Evolutionary conservation across 306 rosid species (phyloP).

Genomic region (Pueraria montana): DNA sequence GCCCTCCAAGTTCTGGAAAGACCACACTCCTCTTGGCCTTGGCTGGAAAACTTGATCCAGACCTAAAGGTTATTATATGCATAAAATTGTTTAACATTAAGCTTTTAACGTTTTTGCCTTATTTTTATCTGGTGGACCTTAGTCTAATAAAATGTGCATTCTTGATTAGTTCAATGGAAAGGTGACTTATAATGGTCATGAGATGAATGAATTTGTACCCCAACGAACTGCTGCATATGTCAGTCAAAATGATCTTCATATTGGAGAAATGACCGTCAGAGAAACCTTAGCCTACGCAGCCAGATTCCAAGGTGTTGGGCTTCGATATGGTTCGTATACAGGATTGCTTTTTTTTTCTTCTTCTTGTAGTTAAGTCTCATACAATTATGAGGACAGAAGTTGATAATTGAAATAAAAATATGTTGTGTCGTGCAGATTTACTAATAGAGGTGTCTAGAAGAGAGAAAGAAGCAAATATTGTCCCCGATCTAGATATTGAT

Average conservation of each 20-base stretch:
- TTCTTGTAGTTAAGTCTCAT: too few species aligned
- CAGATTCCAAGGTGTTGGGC: slow-evolving; percentile 77
- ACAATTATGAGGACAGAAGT: too few species aligned
- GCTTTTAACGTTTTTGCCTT: too few species aligned
- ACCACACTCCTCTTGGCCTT: slow-evolving; percentile 79
- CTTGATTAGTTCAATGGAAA: slow-evolving; percentile 60
- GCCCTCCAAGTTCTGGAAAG: slow-evolving; percentile 89
- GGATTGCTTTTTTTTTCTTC: too few species aligned
- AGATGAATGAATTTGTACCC: slow-evolving; percentile 78
- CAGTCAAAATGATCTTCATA: slow-evolving; percentile 74
- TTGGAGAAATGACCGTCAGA: slow-evolving; percentile 76
- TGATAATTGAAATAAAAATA: neutral
- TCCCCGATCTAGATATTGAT: slow-evolving; percentile 73
- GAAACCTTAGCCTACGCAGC: slow-evolving; percentile 83
- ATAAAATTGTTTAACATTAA: too few species aligned
- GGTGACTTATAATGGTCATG: slow-evolving; percentile 74
- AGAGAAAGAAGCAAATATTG: slow-evolving; percentile 68
- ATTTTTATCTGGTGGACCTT: neutral
- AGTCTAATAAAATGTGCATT: neutral
- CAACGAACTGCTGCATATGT: slow-evolving; percentile 76
- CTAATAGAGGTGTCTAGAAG: slow-evolving; percentile 72
- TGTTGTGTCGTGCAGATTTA: slow-evolving; percentile 52
- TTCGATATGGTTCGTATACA: slow-evolving; percentile 57
- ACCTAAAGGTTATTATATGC: slow-evolving; percentile 54
- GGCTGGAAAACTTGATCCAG: slow-evolving; percentile 74